Percentiles rank a stretch among this genome's conserved stretches.
phyloP scores from a whole-genome alignment of 2,329 filamentous ascomycete species.

The Acarospora socialis region DNA sequence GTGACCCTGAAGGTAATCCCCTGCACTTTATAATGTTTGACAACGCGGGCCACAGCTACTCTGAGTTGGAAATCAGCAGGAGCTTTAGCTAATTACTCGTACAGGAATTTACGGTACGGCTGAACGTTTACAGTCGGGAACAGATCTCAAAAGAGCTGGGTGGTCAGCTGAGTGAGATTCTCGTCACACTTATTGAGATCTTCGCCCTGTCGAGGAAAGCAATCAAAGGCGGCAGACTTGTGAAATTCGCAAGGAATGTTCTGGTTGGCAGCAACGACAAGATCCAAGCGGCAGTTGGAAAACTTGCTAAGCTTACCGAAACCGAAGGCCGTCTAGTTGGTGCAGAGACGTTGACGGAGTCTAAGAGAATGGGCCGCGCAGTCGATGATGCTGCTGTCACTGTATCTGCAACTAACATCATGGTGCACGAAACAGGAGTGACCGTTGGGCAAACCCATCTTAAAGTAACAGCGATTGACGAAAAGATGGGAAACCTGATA shows the following conservation, averaged over 20 bases:
- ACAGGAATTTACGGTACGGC: conserved; percentile 30
- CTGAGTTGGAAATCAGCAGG: too few relatives aligned
- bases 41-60: too few relatives aligned
- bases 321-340: conserved; percentile 31
- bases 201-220: conserved; percentile 31
- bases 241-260: conserved; percentile 29
- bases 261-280: conserved; percentile 28
- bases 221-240: conserved; percentile 26
- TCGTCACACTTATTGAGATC: conserved; percentile 32
- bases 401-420: conserved; percentile 3
- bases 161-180: conserved; percentile 28
- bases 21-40: background rate
- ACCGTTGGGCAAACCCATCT: conserved; percentile 11
- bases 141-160: conserved; percentile 26
- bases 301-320: conserved; percentile 28
- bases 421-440: background rate
- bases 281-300: conserved; percentile 27
- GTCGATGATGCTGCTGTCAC: conserved; percentile 11
- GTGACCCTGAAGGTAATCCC: conserved; percentile 20
- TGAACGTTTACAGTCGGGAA: conserved; percentile 29
- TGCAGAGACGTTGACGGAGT: conserved; percentile 26
- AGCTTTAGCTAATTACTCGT: too few relatives aligned
- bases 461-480: background rate
- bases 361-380: conserved; percentile 9
- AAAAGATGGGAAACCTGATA: conserved; percentile 6